Percentiles rank a stretch among this genome's conserved stretches.
Evolutionary conservation across 768 basidiomycete species (phyloP).

Genomic region (Boletus rex-veris): DNA sequence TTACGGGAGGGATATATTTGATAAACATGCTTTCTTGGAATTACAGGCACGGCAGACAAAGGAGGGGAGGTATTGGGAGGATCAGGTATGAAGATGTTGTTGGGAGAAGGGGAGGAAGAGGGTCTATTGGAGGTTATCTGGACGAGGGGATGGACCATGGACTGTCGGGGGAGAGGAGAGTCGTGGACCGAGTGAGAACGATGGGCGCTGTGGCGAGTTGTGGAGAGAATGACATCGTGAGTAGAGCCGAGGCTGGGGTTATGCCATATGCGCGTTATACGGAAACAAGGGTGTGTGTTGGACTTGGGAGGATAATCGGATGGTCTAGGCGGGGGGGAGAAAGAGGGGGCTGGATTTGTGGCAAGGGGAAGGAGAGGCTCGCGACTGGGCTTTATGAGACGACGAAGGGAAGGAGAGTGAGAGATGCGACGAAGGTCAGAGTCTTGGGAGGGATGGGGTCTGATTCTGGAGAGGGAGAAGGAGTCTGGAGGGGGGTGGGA

Average conservation of each 20-base stretch:
- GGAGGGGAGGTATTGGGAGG: slow-evolving; percentile 31
- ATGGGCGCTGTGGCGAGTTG: not conserved
- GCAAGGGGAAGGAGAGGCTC: slow-evolving; percentile 66
- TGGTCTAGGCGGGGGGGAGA: not conserved
- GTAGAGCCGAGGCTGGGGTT: slow-evolving; percentile 53
- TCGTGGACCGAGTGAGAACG: slow-evolving; percentile 14
- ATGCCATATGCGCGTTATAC: slow-evolving; percentile 56
- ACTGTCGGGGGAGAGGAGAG: slow-evolving; percentile 6
- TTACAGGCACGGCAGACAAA: slow-evolving; percentile 33
- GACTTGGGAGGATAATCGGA: not conserved
- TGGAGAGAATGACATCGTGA: slow-evolving; percentile 27
- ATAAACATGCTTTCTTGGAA: slow-evolving; percentile 49
- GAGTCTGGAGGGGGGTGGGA: slow-evolving; percentile 3
- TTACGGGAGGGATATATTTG: slow-evolving; percentile 70
- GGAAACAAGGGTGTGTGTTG: slow-evolving; percentile 21
- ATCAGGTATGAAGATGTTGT: slow-evolving; percentile 27
- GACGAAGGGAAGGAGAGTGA: slow-evolving; percentile 24
- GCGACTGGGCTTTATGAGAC: slow-evolving; percentile 55
- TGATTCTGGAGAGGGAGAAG: slow-evolving; percentile 40
- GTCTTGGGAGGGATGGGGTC: slow-evolving; percentile 37
- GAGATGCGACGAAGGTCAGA: slow-evolving; percentile 37
- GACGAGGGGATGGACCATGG: slow-evolving; percentile 22
- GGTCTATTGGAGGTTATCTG: slow-evolving; percentile 24
- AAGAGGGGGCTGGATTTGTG: not conserved
- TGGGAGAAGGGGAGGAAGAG: slow-evolving; percentile 28